Evolutionary conservation across 768 basidiomycete genomes (phyloP).

Genomic region (Collybia nuda): DNA sequence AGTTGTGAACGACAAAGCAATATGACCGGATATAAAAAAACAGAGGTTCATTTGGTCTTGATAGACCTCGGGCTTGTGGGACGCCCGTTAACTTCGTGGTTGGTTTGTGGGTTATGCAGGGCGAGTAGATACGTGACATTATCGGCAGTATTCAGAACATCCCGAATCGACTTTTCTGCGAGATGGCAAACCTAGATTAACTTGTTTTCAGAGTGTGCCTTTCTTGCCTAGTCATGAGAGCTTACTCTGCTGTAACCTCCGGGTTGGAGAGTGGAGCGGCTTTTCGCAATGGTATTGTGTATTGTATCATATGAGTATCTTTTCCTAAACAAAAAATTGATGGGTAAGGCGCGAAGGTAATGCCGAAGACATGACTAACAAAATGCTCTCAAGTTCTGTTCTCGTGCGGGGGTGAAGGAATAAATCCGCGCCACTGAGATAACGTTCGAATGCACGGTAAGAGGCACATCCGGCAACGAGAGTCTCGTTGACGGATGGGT

Average conservation of each 20-base stretch:
- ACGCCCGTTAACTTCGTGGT: conserved; percentile 32
- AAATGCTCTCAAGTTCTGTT: conserved; percentile 65
- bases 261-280: conserved; percentile 60
- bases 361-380: conserved; percentile 44
- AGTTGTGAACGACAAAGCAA: conserved; percentile 5
- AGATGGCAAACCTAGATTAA: conserved; percentile 60
- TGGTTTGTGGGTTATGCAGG: conserved; percentile 46
- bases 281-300: conserved; percentile 75
- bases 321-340: conserved; percentile 39
- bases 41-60: conserved; percentile 25
- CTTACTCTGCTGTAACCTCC: conserved; percentile 50
- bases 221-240: neutral
- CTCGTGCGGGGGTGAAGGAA: conserved; percentile 67
- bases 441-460: conserved; percentile 77
- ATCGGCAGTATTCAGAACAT: conserved; percentile 68
- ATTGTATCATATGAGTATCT: conserved; percentile 80
- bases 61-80: conserved; percentile 32
- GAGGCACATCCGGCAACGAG: conserved; percentile 79
- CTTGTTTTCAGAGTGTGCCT: too few relatives aligned
- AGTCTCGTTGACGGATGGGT: conserved; percentile 68
- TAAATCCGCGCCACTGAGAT: conserved; percentile 67
- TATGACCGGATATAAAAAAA: conserved; percentile 26
- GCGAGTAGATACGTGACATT: conserved; percentile 65
- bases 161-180: conserved; percentile 68
- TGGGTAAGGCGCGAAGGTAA: neutral